Conservation (phyloP, 1,139 yeast species). For the Kodamaea sp. region DNA sequence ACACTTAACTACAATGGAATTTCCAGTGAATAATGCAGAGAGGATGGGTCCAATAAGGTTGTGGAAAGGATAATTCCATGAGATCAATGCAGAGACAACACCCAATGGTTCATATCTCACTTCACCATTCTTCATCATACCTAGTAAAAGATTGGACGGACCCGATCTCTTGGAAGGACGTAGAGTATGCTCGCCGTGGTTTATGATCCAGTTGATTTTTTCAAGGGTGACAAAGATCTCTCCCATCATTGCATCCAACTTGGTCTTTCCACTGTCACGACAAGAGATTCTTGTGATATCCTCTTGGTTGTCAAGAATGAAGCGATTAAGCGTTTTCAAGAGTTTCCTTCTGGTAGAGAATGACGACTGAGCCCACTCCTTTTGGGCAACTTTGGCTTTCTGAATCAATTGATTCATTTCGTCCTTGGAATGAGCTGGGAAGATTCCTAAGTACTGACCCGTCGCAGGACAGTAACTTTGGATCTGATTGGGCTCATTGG, state of each 20-base stretch:
- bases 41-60: conserved; percentile 90
- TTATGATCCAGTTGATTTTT: conserved; percentile 84
- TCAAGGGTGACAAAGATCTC: conserved; percentile 92
- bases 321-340: conserved; percentile 68
- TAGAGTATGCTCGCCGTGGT: conserved; percentile 75
- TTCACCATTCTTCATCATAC: conserved; percentile 84
- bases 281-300: conserved; percentile 90
- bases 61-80: conserved; percentile 97
- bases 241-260: conserved; percentile 95
- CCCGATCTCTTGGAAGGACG: conserved; percentile 80
- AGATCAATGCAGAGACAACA: conserved; percentile 85
- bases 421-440: conserved; percentile 57
- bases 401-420: conserved; percentile 70
- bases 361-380: conserved; percentile 56
- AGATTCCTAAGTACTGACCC: conserved; percentile 80
- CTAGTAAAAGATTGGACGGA: conserved; percentile 70
- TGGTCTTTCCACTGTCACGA: conserved; percentile 93
- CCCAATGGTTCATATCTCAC: conserved; percentile 90
- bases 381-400: conserved; percentile 60
- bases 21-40: conserved; percentile 87
- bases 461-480: conserved; percentile 96
- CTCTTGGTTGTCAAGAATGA: conserved; percentile 78
- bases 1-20: conserved; percentile 87
- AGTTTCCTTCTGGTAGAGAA: conserved; percentile 69
- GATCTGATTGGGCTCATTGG: conserved; percentile 64